Conservation (phyloP, 176 grass and related monocot species). For the Otatea glauca region DNA sequence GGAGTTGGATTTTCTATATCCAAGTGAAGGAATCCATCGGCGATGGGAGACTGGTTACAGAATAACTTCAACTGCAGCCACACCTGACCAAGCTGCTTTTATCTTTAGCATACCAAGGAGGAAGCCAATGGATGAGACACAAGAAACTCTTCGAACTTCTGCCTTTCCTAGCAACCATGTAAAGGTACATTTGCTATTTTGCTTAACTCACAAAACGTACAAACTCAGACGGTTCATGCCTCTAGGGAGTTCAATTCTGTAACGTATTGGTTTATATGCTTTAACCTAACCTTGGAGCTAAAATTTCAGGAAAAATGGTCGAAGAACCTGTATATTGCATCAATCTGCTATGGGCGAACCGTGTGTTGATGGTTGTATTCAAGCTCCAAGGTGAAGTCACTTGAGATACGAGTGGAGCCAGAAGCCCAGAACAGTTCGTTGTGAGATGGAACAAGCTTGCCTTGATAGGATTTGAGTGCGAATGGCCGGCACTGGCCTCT, state of each 20-base stretch:
- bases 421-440: background rate
- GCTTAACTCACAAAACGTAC: background rate
- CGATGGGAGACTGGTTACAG: slow-evolving; percentile 81
- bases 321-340: slow-evolving; percentile 71
- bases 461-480: background rate
- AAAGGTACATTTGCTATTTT: slow-evolving; percentile 49
- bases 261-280: background rate
- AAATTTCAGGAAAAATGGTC: slow-evolving; percentile 74
- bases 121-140: slow-evolving; percentile 77
- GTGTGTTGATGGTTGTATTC: slow-evolving; percentile 49
- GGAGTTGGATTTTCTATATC: slow-evolving; percentile 89
- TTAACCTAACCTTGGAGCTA: slow-evolving; percentile 10
- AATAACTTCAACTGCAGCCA: slow-evolving; percentile 82
- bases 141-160: slow-evolving; percentile 85
- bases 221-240: background rate
- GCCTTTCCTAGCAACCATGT: slow-evolving; percentile 79
- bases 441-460: background rate
- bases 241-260: background rate
- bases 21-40: slow-evolving; percentile 80
- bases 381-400: slow-evolving; percentile 13
- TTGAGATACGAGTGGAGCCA: slow-evolving; percentile 19
- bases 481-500: background rate
- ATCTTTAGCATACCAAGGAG: slow-evolving; percentile 82
- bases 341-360: slow-evolving; percentile 72
- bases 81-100: slow-evolving; percentile 74